Percentiles rank a stretch among this genome's conserved stretches.
phyloP scores from a whole-genome alignment of 441 rosid genomes.

The Raphanus hybrid region DNA sequence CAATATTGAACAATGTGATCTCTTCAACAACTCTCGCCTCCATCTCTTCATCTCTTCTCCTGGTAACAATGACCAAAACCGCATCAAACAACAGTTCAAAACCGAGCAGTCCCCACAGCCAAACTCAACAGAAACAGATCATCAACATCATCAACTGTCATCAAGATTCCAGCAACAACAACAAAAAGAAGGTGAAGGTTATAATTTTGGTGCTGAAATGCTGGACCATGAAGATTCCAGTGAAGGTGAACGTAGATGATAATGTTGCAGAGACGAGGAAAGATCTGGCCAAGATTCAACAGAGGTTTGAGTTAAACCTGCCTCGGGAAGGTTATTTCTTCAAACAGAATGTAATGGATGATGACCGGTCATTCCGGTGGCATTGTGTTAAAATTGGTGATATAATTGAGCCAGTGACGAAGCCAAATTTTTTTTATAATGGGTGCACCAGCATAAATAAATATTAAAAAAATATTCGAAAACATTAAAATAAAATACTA shows the following conservation, averaged over 20 bases:
- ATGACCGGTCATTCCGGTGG: background rate
- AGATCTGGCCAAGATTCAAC: slow-evolving; percentile 24
- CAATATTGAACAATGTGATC: background rate
- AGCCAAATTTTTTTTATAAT: too few relatives aligned
- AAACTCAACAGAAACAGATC: background rate
- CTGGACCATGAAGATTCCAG: slow-evolving; percentile 9
- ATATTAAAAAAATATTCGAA: too few relatives aligned
- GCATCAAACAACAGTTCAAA: background rate
- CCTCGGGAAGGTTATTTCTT: background rate
- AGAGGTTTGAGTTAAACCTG: slow-evolving; percentile 9
- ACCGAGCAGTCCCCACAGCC: background rate
- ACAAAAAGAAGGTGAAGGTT: too few relatives aligned
- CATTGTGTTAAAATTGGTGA: background rate
- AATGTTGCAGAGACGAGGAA: too few relatives aligned
- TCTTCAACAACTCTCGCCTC: background rate
- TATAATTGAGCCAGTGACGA: background rate
- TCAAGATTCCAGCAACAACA: slow-evolving; percentile 3
- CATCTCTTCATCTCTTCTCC: background rate
- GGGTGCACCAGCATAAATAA: too few relatives aligned
- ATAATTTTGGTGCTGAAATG: too few relatives aligned
- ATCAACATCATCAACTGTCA: background rate
- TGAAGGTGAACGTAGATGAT: background rate
- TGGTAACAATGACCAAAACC: background rate
- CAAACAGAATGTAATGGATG: background rate
- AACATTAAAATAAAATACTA: too few relatives aligned